Evolutionary conservation across 2,329 filamentous ascomycete species (phyloP), one percentile per base, ranked within the genome.

Genomic region (Talaromyces sp.): DNA sequence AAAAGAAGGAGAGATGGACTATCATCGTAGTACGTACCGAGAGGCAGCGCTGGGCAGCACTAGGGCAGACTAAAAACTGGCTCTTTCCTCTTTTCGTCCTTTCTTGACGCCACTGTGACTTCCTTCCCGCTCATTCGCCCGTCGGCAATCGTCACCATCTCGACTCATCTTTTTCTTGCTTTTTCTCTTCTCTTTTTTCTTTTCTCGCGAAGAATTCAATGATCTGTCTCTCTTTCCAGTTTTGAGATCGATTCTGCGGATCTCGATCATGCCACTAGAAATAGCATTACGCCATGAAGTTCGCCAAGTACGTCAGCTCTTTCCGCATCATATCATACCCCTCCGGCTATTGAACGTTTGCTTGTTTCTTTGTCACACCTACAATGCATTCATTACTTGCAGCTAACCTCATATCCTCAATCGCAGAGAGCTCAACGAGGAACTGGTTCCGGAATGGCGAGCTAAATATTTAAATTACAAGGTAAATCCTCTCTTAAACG

Each of bases 401-500:
- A 66, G 65, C 49, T 38, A 29, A 47, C 43, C 15, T 64, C 47
- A 60, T 60, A 62, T 65, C 67, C 19, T 38, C 17, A 43, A 65
- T 69, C 27, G 10, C 67, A 88, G 85, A 75, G 92, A 96, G 80
- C 85, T 97, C 68, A 92, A 97, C 75, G 87, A 91, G 74, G 91
- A 96, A 72, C 86, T 93, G 63, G 92, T 97, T 69, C 93, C 93
- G 75, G 93, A 98, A 86, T 98, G 94, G 94, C 88, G 91, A 73
- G 86, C 89, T 77, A 96, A 97, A 78, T 98, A 97, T 78, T 85
- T 98, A 71, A 88, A 97, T 79, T 98, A 98, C 84, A 97, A 96
- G 84, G 88, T 88, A 65, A 63, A 77, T 25, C 49, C 34, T 22
- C 22, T 31, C n/a, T 64, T 29, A 22, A 17, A 22, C 10, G 2